phyloP scores from a whole-genome alignment of 2,329 filamentous ascomycete species.

The Verticillium klebahnii region DNA sequence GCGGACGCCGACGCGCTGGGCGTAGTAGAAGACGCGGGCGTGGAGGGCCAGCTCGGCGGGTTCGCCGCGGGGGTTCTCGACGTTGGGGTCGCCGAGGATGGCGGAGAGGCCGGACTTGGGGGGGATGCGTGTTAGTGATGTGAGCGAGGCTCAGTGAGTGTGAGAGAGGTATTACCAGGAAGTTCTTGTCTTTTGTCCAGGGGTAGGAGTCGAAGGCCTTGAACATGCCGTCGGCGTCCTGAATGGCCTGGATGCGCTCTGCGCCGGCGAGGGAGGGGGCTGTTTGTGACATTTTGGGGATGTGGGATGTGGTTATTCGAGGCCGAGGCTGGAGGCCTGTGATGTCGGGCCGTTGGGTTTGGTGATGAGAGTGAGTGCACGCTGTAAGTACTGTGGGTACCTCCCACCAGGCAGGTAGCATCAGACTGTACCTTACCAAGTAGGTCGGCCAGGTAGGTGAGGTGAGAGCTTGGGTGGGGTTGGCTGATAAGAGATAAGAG shows the following conservation, averaged over 20 bases:
- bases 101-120: constrained; percentile 54
- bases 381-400: not conserved
- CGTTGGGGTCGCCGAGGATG: constrained; percentile 53
- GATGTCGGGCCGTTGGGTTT: not conserved
- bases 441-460: not conserved
- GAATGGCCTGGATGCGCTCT: constrained; percentile 33
- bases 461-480: not conserved
- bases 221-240: constrained; percentile 42
- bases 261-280: constrained; percentile 19
- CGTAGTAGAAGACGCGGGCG: constrained; percentile 65
- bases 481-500: not conserved
- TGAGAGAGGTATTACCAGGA: constrained; percentile 47
- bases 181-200: constrained; percentile 64
- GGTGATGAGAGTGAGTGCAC: not conserved
- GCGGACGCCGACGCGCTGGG: constrained; percentile 40
- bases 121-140: not conserved
- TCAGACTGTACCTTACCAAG: no score
- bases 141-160: not conserved
- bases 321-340: not conserved
- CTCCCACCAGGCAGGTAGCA: no score
- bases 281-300: constrained; percentile 3
- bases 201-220: constrained; percentile 60
- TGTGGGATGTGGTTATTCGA: not conserved
- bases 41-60: constrained; percentile 57
- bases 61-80: constrained; percentile 38